Base-by-base conservation (phyloP, 2,329 filamentous ascomycete genomes). In the Xylariaceae sp. region DNA sequence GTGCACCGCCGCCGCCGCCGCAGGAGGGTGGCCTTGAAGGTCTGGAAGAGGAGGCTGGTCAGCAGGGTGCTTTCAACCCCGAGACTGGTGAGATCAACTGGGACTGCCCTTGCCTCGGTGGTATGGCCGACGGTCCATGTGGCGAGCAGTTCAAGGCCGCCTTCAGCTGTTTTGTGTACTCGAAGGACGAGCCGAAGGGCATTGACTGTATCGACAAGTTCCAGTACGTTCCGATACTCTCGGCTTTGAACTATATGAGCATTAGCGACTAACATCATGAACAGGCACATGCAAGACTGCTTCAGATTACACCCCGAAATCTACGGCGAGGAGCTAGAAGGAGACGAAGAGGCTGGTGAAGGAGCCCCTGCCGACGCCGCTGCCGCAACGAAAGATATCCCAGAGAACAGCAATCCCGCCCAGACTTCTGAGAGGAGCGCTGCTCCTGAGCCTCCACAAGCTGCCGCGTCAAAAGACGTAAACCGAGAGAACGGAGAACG, bases 81-180 rank as follows among this genome's bases (percentile, higher is more conserved):
- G 94, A 97, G 75, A 99, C 94, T 10, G 94, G 94, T 60, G 94
- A 99, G 79, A 99, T 99, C 73, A 99, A 99, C 78, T 99, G 94
- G 94, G 94, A 97, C 68, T 99, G 94, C 71, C 94, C 94, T 14
- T 99, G 94, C 69, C 75, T 99, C 32, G 94, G 94, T 43, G 94
- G 94, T 46, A 99, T 99, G 94, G 94, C 94, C 7, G 75, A 96
- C 66, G 94, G 94, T 0, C 94, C 94, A 47, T 99, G 94, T 67
- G 94, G 94, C 42, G 89, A 95, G 67, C 85, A 97, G 65, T 99
- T 99, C 80, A 90, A 86, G 75, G 85, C 85, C 19, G 94, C 94
- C 0, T 99, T 99, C 64, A 96, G 90, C 80, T 99, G 94, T 75
- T 99, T 99, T 64, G 90, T 99, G n/a, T 94, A 86, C 74, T 95